Base-by-base conservation (phyloP, 2,329 filamentous ascomycete species). In the Colletotrichum filicis region DNA sequence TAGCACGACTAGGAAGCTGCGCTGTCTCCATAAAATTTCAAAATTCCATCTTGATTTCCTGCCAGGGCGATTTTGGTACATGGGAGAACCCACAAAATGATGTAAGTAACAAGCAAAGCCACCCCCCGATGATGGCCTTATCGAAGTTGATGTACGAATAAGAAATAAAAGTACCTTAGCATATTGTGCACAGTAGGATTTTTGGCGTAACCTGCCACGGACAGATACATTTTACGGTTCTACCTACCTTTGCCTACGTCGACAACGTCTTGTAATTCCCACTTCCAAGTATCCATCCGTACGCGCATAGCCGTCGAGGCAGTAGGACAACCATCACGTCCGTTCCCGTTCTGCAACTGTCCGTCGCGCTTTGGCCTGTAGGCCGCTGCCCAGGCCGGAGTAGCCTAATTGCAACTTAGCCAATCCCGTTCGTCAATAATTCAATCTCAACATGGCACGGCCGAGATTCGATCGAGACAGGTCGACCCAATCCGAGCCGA, bases 1-100 rank as follows among this genome's bases (percentile, higher is more conserved):
- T 42, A 42, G 37, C 37, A 42, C 14, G 37, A 8, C 37, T 16
- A 61, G 59, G 55, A 70, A 65, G 55, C 55, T 60, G 60, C 69
- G 35, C 37, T 56, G 35, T 46, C n/a, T 28, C 19, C 62, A 57
- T 5, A 5, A 56, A 37, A 24, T 26, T 58, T 53, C 26, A 24
- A 12, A 35, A 16, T 24, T 69, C 37, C 24, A 30, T 53, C 26
- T 24, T n/a, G n/a, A 57, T 28, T 35, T 49, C 37, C 11, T 55
- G 42, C 64, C 70, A 8, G 22, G 24, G 12, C 4, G 28, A 22
- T 42, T 35, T 65, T 59, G 66, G 66, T 56, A 26, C 26, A n/a
- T 14, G n/a, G 53, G 42, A 14, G 35, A 59, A n/a, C 30, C 46
- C 42, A 60, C 32, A 60, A 16, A 49, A 60, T 60, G 55, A 73